phyloP scores from a whole-genome alignment of 805 yeast species.

The Yamadazyma takamatsuzukensis region DNA sequence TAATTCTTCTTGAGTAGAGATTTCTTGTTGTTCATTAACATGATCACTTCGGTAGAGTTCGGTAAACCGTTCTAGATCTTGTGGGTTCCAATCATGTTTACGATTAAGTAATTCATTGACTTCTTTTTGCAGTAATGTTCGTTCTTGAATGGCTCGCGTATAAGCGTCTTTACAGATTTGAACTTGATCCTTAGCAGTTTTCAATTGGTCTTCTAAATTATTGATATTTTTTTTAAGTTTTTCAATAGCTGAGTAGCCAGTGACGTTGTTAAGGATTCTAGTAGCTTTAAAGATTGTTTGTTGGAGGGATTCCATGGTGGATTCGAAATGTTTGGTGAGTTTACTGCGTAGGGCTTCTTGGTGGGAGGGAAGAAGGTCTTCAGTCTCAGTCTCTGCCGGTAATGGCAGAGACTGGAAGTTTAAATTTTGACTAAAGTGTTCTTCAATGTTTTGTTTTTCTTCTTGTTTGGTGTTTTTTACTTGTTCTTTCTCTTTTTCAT shows the following conservation, averaged over 20 bases:
- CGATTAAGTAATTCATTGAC: slow-evolving; percentile 85
- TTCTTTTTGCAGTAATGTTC: slow-evolving; percentile 74
- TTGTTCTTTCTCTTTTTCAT: too few species aligned
- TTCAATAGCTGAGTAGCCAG: slow-evolving; percentile 86
- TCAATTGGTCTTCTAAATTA: slow-evolving; percentile 48
- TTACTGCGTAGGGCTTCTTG: slow-evolving; percentile 39
- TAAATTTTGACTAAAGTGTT: too few species aligned
- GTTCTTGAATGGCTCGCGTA: slow-evolving; percentile 54
- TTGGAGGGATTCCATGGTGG: slow-evolving; percentile 53
- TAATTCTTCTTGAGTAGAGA: slow-evolving; percentile 44
- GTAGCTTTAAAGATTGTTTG: slow-evolving; percentile 59
- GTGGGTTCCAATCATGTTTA: slow-evolving; percentile 75
- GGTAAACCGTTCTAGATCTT: slow-evolving; percentile 83
- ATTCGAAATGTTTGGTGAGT: slow-evolving; percentile 35
- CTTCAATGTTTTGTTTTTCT: too few species aligned
- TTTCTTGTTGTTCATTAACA: slow-evolving; percentile 59
- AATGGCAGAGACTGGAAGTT: too few species aligned
- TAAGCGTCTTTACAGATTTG: slow-evolving; percentile 48
- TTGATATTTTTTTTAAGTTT: slow-evolving; percentile 61
- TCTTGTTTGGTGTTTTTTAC: background rate
- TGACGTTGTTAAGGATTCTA: slow-evolving; percentile 76
- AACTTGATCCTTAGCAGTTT: slow-evolving; percentile 46
- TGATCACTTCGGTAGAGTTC: slow-evolving; percentile 79
- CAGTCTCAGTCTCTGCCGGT: too few species aligned
- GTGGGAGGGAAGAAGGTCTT: slow-evolving; percentile 50